Percentiles rank a stretch among this genome's conserved stretches.
Conservation (phyloP, 768 basidiomycete genomes). For the Mycena chlorophos region DNA sequence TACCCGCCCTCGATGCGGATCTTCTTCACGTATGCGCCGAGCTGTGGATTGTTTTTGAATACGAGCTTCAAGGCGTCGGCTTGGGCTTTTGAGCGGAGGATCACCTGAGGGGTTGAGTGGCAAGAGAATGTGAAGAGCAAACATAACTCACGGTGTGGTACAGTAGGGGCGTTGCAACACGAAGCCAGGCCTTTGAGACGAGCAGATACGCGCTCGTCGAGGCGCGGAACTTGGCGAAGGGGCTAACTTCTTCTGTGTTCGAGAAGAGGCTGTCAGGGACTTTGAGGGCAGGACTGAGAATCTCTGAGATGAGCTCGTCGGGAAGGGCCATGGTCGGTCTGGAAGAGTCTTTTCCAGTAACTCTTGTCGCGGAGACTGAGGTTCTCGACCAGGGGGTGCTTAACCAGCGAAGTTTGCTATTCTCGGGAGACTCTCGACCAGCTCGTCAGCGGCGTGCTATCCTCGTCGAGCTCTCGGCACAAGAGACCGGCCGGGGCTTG, state of each 20-base stretch:
- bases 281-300: conserved; percentile 15
- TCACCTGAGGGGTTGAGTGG: too few species aligned
- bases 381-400: too few species aligned
- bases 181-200: conserved; percentile 5
- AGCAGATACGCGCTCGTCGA: conserved; percentile 1
- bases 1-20: conserved; percentile 17
- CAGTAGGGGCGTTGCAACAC: conserved; percentile 13
- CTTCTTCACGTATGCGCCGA: conserved; percentile 9
- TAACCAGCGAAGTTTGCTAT: too few species aligned
- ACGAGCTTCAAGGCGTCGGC: neutral
- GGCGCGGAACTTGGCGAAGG: conserved; percentile 1
- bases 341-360: too few species aligned
- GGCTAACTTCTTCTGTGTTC: neutral
- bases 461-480: too few species aligned
- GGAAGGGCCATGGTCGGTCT: conserved; percentile 9
- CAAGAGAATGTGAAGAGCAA: too few species aligned
- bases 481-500: too few species aligned
- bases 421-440: too few species aligned
- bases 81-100: conserved; percentile 11
- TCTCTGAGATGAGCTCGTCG: conserved; percentile 16
- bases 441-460: too few species aligned
- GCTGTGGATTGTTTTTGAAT: conserved; percentile 1
- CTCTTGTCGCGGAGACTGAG: too few species aligned
- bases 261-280: conserved; percentile 11
- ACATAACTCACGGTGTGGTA: conserved; percentile 9